Evolutionary conservation across 2,329 filamentous ascomycete genomes (phyloP), one percentile per base, ranked within the genome.

Genomic region (Botrytis porri): DNA sequence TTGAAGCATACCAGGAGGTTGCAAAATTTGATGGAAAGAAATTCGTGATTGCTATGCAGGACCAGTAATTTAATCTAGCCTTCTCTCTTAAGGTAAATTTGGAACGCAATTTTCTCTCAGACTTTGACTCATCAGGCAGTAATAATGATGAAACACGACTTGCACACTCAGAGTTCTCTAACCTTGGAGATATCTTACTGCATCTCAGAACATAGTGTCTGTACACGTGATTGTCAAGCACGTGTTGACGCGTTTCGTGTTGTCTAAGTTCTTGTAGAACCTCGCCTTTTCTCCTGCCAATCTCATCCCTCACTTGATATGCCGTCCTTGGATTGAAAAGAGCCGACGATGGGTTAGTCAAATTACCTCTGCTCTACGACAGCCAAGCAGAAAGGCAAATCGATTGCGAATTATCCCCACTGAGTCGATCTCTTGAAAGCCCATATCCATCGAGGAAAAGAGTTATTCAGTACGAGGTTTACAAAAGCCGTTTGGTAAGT

Each of bases 21-120:
- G 59, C 59, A 48, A 63, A 64, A 37, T 29, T 37, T 16, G 60
- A 63, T n/a, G 60, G 59, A 37, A 64, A 35, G 59, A 64, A 71
- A 29, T 71, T 63, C 41, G 69, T 64, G 25, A 37, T 63, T 35
- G 32, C 25, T n/a, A 3, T 54, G 48, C 12, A n/a, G 25, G 48
- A 54, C n/a, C 25, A 54, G 25, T 16, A 54, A 5, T 54, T 8
- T n/a, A 14, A 4, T 51, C 25, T 14, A n/a, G 48, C 2, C 48
- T n/a, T n/a, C n/a, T n/a, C n/a, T n/a, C n/a, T 7, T 54, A n/a
- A n/a, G 3, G 25, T 54, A 16, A 14, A 54, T 54, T n/a, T n/a
- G 48, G 22, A 4, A 54, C n/a, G 25, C 12, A 12, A 16, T n/a
- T 29, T 14, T 57, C 14, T 57, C n/a, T 16, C 3, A 2, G 18